Conservation (phyloP, 139 green algal species). For the Volvox africanus region DNA sequence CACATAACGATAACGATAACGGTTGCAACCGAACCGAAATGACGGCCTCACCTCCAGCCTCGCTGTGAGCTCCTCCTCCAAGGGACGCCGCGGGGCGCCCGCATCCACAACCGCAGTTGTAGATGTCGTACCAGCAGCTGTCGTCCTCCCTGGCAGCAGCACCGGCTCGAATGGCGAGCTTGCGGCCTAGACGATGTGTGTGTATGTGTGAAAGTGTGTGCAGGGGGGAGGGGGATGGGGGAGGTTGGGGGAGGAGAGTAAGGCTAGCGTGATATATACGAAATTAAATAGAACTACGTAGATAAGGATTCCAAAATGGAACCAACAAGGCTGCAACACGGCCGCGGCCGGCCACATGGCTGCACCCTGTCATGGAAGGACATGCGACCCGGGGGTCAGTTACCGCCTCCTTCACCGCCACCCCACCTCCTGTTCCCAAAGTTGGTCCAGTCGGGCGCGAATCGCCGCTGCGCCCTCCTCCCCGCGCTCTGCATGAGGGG, state of each 20-base stretch:
- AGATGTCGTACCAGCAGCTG: neutral
- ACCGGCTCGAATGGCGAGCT: conserved; percentile 5
- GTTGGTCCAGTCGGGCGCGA: neutral
- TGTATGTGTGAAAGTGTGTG: neutral
- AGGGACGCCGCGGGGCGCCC: neutral
- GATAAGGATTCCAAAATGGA: too few species aligned
- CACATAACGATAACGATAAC: neutral
- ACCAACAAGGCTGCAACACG: too few species aligned
- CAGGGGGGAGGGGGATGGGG: too few species aligned
- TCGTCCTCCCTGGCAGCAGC: neutral
- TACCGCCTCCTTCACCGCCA: neutral
- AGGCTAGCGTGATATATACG: too few species aligned
- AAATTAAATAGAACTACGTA: too few species aligned
- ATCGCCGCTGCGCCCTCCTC: conserved; percentile 16
- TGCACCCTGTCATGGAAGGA: neutral
- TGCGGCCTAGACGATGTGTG: neutral
- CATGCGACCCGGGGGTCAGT: too few species aligned
- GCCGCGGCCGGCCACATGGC: too few species aligned
- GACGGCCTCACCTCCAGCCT: neutral
- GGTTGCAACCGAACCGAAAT: neutral
- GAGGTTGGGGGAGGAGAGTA: too few species aligned
- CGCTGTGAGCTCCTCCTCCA: conserved; percentile 2
- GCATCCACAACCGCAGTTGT: neutral
- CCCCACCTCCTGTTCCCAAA: conserved; percentile 24
- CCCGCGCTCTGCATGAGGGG: conserved; percentile 14